These are phyloP conservation scores for Balamuthia mandrillaris DNA, from an alignment of 208 protist genomes.

Conservation along the genomic window DNA sequence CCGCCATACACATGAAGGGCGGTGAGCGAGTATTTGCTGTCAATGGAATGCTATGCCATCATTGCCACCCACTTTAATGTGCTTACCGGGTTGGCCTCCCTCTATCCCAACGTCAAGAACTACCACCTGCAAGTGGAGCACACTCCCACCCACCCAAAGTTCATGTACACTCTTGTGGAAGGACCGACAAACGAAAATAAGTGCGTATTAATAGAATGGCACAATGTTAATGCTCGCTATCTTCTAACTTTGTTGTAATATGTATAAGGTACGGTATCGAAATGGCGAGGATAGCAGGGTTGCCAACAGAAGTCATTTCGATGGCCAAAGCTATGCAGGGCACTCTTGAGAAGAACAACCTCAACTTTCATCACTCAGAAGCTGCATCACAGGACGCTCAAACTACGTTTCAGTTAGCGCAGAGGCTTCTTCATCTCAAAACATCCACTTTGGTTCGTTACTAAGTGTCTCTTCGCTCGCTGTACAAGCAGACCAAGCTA, in stretches of 20 bases:
- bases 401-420: background rate
- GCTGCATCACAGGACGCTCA: background rate
- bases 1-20: too few relatives aligned
- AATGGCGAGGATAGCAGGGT: background rate
- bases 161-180: conserved; percentile 26
- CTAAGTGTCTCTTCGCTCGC: background rate
- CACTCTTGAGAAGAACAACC: background rate
- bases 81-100: background rate
- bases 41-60: background rate
- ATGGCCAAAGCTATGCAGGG: conserved; percentile 1
- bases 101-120: conserved; percentile 41
- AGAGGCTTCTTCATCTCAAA: conserved; percentile 19
- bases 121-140: conserved; percentile 37
- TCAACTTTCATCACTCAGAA: background rate
- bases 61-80: conserved; percentile 27
- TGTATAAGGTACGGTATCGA: conserved; percentile 3
- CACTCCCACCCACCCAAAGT: background rate
- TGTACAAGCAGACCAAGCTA: background rate
- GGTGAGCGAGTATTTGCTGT: too few relatives aligned
- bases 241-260: too few relatives aligned
- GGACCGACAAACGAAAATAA: background rate
- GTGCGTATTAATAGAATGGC: too few relatives aligned
- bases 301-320: background rate
- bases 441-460: conserved; percentile 19
- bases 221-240: too few relatives aligned